These are phyloP conservation scores for Pelargonium australe DNA, from an alignment of 441 rosid genomes.

Conservation along the genomic window DNA sequence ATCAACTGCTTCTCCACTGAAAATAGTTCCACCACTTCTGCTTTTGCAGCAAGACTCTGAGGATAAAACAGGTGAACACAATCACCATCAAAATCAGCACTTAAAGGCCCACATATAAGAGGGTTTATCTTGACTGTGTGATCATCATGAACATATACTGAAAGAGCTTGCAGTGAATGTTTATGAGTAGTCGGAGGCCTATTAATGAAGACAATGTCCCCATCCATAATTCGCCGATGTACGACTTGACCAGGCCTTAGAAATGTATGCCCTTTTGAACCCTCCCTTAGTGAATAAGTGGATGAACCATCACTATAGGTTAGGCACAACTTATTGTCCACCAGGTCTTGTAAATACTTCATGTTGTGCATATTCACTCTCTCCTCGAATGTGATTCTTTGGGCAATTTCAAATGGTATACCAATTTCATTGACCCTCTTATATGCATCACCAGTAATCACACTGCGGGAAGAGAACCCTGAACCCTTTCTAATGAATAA, in stretches of 20 bases:
- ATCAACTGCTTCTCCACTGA: slow-evolving; percentile 85
- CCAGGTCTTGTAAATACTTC: slow-evolving; percentile 55
- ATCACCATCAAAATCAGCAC: slow-evolving; percentile 98
- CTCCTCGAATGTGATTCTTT: slow-evolving; percentile 85
- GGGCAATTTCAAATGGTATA: slow-evolving; percentile 76
- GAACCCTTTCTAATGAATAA: slow-evolving; percentile 87
- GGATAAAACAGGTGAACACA: slow-evolving; percentile 89
- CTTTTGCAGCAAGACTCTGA: slow-evolving; percentile 79
- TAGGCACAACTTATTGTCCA: slow-evolving; percentile 67
- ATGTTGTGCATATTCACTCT: slow-evolving; percentile 66
- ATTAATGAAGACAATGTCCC: slow-evolving; percentile 82
- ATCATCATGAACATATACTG: slow-evolving; percentile 85
- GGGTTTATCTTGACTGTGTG: slow-evolving; percentile 94
- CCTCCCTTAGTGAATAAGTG: slow-evolving; percentile 77
- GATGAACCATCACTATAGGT: slow-evolving; percentile 71
- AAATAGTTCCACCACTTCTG: slow-evolving; percentile 87
- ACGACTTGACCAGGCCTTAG: slow-evolving; percentile 81
- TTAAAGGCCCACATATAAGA: slow-evolving; percentile 74
- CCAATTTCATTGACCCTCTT: slow-evolving; percentile 76
- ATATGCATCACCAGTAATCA: slow-evolving; percentile 90
- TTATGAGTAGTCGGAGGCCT: slow-evolving; percentile 96
- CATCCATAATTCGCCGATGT: slow-evolving; percentile 85
- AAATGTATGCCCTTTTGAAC: slow-evolving; percentile 82
- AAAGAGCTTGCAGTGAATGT: slow-evolving; percentile 86
- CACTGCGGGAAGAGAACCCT: slow-evolving; percentile 95